These are phyloP conservation scores for Fusarium burgessii DNA, from an alignment of 2,329 filamentous ascomycete species.

Conservation along the genomic window DNA sequence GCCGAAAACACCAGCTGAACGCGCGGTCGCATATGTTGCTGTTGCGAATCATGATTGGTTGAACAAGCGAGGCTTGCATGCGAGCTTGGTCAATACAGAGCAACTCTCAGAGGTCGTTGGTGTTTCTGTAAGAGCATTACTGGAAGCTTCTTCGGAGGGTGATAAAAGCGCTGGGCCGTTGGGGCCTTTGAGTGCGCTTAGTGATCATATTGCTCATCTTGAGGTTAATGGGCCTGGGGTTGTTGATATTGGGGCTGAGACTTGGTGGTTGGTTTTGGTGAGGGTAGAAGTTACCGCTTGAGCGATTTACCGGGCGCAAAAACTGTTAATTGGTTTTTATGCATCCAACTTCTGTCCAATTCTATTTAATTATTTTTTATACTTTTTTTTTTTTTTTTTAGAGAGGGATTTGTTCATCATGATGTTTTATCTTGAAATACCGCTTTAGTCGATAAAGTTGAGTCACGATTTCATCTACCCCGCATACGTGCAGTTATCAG, in stretches of 20 bases:
- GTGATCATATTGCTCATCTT: slow-evolving; percentile 47
- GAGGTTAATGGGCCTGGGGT: slow-evolving; percentile 43
- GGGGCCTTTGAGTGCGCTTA: slow-evolving; percentile 43
- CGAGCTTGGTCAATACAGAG: slow-evolving; percentile 51
- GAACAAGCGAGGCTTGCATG: slow-evolving; percentile 53
- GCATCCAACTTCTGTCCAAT: no score
- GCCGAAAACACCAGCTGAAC: slow-evolving; percentile 56
- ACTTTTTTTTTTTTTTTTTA: neutral
- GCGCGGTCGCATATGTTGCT: slow-evolving; percentile 56
- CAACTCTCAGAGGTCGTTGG: slow-evolving; percentile 48
- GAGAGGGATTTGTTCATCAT: neutral
- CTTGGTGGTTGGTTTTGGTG: slow-evolving; percentile 54
- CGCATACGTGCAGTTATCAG: slow-evolving; percentile 18
- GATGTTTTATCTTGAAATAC: neutral
- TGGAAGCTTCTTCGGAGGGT: slow-evolving; percentile 52
- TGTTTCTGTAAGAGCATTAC: slow-evolving; percentile 52
- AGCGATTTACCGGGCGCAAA: neutral
- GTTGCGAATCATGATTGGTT: slow-evolving; percentile 61
- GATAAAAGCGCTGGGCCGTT: slow-evolving; percentile 31
- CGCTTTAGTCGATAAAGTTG: slow-evolving; percentile 4
- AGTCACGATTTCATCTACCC: slow-evolving; percentile 24
- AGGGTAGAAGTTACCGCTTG: slow-evolving; percentile 7
- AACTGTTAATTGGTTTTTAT: neutral
- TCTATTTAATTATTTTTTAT: no score
- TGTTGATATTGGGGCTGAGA: slow-evolving; percentile 45